Evolutionary conservation across 2,329 filamentous ascomycete genomes (phyloP), one percentile per base, ranked within the genome.

Genomic region (Seiridium unicorne): DNA sequence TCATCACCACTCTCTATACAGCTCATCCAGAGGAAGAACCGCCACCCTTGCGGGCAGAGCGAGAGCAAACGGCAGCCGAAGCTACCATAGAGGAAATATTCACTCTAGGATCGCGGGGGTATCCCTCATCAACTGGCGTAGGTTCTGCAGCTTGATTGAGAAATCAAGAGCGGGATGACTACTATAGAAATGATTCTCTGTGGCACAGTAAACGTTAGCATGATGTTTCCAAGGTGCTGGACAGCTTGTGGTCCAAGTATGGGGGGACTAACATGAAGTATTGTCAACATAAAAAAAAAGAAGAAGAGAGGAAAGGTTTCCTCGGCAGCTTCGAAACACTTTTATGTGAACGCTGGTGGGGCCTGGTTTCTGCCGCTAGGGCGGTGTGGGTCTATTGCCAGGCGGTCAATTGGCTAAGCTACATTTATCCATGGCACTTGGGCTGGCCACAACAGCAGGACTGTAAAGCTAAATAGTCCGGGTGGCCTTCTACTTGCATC

Each of bases 131-230:
- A 91, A 90, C 91, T 91, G 92, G 91, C 90, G 88, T 94, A 86
- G 88, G 87, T 86, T 92, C 89, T 94, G 90, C 93, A 86, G 90
- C 93, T 96, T 84, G 84, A 90, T 85, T 93, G 85, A 87, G 87
- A 86, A 94, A 89, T 88, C 92, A 89, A 95, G 91, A 92, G 88
- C 84, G 18, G 90, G 93, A 88, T 88, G 91, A 84, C 54, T 89
- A 93, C 92, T 97, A 93, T 93, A 96, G 90, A 96, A 96, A 91
- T 92, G 91, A 94, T 94, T 93, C 91, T 92, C 49, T 53, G 49
- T 34, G n/a, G 32, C 13, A 26, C 18, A 9, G 10, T 5, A 8
- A n/a, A 38, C 18, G 49, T 53, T 34, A 53, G 49, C 35, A 38
- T 51, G 31, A 11, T 51, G 32, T 38, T 31, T 6, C 13, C 10